These are phyloP conservation scores for Colletotrichum graminicola DNA, from an alignment of 2,329 filamentous ascomycete species.

Conservation along the genomic window DNA sequence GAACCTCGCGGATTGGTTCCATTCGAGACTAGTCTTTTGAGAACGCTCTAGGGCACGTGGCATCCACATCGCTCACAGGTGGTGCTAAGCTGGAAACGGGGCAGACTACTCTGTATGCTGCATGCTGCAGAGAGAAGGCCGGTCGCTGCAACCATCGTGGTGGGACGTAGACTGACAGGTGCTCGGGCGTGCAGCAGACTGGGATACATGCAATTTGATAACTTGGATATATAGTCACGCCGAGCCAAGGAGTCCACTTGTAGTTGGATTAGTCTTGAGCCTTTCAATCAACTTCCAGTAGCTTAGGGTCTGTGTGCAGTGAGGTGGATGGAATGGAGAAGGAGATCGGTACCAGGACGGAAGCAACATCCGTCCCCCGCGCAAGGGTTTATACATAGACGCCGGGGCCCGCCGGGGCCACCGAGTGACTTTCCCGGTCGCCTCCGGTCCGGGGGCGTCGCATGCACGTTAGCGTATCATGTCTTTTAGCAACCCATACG, in stretches of 20 bases:
- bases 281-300: background rate
- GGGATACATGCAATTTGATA: too few relatives aligned
- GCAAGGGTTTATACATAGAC: slow-evolving; percentile 5
- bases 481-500: background rate
- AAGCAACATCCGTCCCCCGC: background rate
- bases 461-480: background rate
- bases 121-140: background rate
- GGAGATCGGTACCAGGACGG: too few relatives aligned
- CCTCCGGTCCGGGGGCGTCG: background rate
- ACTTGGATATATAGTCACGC: background rate
- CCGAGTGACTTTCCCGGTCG: slow-evolving; percentile 22
- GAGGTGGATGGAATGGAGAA: background rate
- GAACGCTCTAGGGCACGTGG: slow-evolving; percentile 16
- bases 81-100: background rate
- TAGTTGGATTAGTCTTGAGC: slow-evolving; percentile 13
- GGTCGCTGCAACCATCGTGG: background rate
- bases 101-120: background rate
- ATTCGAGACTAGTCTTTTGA: background rate
- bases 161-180: background rate
- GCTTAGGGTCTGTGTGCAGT: background rate
- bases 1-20: slow-evolving; percentile 1
- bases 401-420: slow-evolving; percentile 8
- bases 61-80: background rate
- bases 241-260: background rate
- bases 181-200: background rate